Evolutionary conservation across 176 grass and related monocot genomes (phyloP), one percentile per base, ranked within the genome.

Genomic region (Aegilops umbellulata): DNA sequence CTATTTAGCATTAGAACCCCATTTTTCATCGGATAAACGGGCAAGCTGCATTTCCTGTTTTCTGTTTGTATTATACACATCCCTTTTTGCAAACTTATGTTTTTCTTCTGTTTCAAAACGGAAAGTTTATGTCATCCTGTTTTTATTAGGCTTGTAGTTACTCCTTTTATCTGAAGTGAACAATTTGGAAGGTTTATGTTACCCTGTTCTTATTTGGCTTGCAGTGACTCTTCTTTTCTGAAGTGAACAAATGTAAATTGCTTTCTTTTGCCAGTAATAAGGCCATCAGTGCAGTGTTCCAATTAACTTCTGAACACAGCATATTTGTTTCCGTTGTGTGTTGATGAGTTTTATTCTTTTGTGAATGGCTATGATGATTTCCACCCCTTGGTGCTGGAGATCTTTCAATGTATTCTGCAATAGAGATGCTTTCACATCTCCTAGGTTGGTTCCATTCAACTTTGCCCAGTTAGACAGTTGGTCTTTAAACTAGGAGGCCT

Each of bases 401-500:
- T 32, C 12, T 31, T 32, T 66, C 13, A 66, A 3, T 15, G 17
- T 25, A 29, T 65, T 11, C 23, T 26, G 11, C 3, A 25, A 29
- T 15, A 31, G 17, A 69, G 30, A 17, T 35, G 30, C 34, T 68
- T 68, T 68, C 47, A 51, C 14, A 4, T 51, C 1, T 51, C 15
- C 47, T 51, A 51, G 15, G 15, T 51, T 51, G 65, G 65, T 68
- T 60, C 57, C 57, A n/a, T 60, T 22, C 57, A 60, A 60, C 7
- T 60, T 60, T 60, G 2, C 57, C 57, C 20, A n/a, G 7, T n/a
- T 60, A 20, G 57, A 60, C 30, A 8, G 0, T 55, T 57, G 39
- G 58, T 61, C 63, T 44, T 61, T 82, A 55, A 67, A 60, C 63
- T 83, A 23, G 86, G 79, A 55, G 26, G 46, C 12, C 44, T 30